Conservation (phyloP, 805 yeast species). For the Candida taoyuanica region DNA sequence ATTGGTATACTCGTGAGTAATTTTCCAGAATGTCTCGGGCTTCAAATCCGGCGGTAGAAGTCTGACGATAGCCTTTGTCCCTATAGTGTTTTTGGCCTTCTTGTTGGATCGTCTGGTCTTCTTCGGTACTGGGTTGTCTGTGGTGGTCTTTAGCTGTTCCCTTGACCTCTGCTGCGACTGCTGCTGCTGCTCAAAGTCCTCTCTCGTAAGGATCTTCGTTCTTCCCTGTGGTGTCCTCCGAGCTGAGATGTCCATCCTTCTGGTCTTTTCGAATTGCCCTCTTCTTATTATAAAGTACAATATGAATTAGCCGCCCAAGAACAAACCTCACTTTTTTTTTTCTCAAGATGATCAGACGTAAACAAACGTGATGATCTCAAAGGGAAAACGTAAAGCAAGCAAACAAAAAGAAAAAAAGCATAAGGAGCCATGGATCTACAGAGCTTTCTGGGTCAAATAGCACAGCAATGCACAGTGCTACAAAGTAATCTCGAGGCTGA, state of each 20-base stretch:
- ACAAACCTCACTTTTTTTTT: too few relatives aligned
- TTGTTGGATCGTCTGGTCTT: not conserved
- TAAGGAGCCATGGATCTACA: too few relatives aligned
- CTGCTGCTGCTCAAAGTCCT: slow-evolving; percentile 9
- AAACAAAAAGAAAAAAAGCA: too few relatives aligned
- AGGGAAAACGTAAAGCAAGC: not conserved
- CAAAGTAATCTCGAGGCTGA: not conserved
- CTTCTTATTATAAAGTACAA: too few relatives aligned
- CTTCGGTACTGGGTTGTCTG: slow-evolving; percentile 1
- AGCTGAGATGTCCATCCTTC: slow-evolving; percentile 12
- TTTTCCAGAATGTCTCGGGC: slow-evolving; percentile 28
- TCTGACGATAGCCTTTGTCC: slow-evolving; percentile 32
- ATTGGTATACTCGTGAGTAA: slow-evolving; percentile 15
- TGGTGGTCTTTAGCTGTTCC: not conserved
- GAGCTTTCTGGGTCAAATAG: not conserved
- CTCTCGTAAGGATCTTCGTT: slow-evolving; percentile 7
- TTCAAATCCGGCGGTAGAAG: slow-evolving; percentile 39
- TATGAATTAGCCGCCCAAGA: too few relatives aligned
- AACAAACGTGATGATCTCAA: not conserved
- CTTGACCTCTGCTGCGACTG: slow-evolving; percentile 6
- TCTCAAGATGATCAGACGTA: too few relatives aligned
- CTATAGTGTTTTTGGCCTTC: slow-evolving; percentile 6
- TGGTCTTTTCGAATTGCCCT: too few relatives aligned
- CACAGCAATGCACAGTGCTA: not conserved
- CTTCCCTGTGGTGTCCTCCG: slow-evolving; percentile 9